Evolutionary conservation across 352 stramenopile species (phyloP).

Genomic region (Globisporangium polare): DNA sequence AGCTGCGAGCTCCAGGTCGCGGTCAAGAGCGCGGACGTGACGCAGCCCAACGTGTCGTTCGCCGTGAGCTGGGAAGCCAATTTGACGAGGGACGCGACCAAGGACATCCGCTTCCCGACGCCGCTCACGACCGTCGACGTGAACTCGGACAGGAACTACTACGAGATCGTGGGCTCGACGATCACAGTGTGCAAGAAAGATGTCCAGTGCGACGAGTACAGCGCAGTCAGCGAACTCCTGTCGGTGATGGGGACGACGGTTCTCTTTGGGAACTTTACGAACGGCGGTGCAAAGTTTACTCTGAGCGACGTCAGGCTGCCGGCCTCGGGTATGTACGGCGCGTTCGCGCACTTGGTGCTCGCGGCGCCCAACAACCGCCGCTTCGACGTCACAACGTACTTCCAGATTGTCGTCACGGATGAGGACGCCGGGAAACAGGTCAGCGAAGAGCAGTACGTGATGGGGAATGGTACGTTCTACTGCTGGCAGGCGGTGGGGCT

Average conservation of each 20-base stretch:
- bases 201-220: conserved; percentile 45
- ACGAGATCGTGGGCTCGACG: conserved; percentile 44
- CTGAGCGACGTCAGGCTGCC: conserved; percentile 29
- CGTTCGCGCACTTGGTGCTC: conserved; percentile 46
- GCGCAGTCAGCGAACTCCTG: conserved; percentile 3
- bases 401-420: conserved; percentile 38
- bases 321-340: conserved; percentile 26
- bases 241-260: background rate
- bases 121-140: conserved; percentile 30
- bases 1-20: conserved; percentile 46
- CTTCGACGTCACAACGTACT: conserved; percentile 56
- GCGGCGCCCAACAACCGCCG: conserved; percentile 24
- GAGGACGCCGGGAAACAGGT: conserved; percentile 20
- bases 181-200: conserved; percentile 40
- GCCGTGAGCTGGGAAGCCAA: conserved; percentile 36
- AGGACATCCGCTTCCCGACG: conserved; percentile 40
- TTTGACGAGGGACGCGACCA: conserved; percentile 26
- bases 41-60: conserved; percentile 17
- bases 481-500: conserved; percentile 42
- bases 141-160: conserved; percentile 23
- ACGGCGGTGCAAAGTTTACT: conserved; percentile 28
- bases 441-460: conserved; percentile 21
- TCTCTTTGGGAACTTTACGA: conserved; percentile 32
- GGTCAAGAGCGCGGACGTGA: conserved; percentile 26
- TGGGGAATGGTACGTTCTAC: conserved; percentile 30